phyloP scores from a whole-genome alignment of 2,329 filamentous ascomycete species.

The Stagonosporopsis rhizophila region DNA sequence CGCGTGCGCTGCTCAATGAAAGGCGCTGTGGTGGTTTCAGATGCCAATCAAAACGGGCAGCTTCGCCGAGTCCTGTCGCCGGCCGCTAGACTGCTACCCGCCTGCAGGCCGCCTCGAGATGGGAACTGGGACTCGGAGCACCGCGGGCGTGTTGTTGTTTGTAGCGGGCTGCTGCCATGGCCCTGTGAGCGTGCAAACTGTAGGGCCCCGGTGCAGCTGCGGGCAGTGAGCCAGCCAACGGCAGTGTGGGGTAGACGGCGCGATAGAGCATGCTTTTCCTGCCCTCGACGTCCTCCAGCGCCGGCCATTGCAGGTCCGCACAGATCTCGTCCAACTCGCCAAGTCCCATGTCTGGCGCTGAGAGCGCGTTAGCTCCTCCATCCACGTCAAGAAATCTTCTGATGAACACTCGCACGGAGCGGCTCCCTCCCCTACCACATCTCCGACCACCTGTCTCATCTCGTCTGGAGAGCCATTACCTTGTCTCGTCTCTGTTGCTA shows the following conservation, averaged over 20 bases:
- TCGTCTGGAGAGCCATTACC: conserved; percentile 24
- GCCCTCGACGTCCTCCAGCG: conserved; percentile 9
- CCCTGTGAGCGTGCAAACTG: neutral
- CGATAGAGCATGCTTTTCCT: neutral
- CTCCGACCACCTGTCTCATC: conserved; percentile 36
- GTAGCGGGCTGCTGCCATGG: neutral
- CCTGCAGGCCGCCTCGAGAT: conserved; percentile 24
- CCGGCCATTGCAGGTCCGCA: conserved; percentile 21
- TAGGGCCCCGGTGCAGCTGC: neutral
- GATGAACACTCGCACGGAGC: conserved; percentile 37
- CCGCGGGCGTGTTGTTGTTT: conserved; percentile 3
- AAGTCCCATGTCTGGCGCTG: conserved; percentile 27
- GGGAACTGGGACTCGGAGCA: conserved; percentile 17
- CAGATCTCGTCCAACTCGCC: conserved; percentile 23
- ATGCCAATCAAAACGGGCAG: conserved; percentile 34
- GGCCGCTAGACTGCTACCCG: conserved; percentile 17
- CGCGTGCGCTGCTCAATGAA: conserved; percentile 34
- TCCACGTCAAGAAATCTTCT: conserved; percentile 43
- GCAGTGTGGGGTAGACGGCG: neutral
- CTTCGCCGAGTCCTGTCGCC: conserved; percentile 32
- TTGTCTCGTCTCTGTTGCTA: conserved; percentile 27
- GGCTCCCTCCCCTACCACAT: conserved; percentile 37
- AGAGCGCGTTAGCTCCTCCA: conserved; percentile 37
- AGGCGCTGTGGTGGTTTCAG: conserved; percentile 37
- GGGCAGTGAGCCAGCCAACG: neutral